Evolutionary conservation across 306 rosid species (phyloP).

Genomic region (Trifolium fragiferum): DNA sequence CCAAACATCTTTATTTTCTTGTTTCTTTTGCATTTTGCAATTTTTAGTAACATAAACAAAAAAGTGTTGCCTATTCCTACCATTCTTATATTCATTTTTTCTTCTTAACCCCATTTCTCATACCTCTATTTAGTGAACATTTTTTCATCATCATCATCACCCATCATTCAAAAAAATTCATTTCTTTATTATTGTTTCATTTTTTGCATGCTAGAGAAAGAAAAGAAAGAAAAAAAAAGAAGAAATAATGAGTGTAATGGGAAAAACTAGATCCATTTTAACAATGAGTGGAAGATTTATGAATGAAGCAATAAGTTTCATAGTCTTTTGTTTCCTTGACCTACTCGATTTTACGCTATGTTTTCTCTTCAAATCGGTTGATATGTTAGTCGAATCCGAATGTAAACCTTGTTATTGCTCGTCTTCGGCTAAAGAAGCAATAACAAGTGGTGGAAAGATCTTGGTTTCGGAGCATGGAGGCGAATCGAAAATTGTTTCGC

Average conservation of each 20-base stretch:
- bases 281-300: conserved; percentile 51
- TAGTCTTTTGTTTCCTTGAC: conserved; percentile 66
- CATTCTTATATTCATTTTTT: background rate
- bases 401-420: conserved; percentile 84
- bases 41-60: background rate
- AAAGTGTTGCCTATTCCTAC: background rate
- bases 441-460: conserved; percentile 72
- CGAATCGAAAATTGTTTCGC: conserved; percentile 71
- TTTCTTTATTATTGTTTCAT: background rate
- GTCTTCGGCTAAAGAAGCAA: conserved; percentile 67
- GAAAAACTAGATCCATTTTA: conserved; percentile 45
- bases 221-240: conserved; percentile 3
- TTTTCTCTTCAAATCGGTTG: conserved; percentile 66
- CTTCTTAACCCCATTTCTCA: background rate
- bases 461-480: conserved; percentile 83
- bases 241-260: conserved; percentile 41
- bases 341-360: conserved; percentile 71
- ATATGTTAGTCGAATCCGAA: conserved; percentile 74
- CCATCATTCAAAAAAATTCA: background rate
- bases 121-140: background rate
- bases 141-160: background rate
- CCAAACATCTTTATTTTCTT: background rate
- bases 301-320: conserved; percentile 72
- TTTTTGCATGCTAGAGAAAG: conserved; percentile 34
- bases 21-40: background rate